Percentiles rank a stretch among this genome's conserved stretches.
phyloP scores from a whole-genome alignment of 2,329 filamentous ascomycete species.

The Colletotrichum sp. region DNA sequence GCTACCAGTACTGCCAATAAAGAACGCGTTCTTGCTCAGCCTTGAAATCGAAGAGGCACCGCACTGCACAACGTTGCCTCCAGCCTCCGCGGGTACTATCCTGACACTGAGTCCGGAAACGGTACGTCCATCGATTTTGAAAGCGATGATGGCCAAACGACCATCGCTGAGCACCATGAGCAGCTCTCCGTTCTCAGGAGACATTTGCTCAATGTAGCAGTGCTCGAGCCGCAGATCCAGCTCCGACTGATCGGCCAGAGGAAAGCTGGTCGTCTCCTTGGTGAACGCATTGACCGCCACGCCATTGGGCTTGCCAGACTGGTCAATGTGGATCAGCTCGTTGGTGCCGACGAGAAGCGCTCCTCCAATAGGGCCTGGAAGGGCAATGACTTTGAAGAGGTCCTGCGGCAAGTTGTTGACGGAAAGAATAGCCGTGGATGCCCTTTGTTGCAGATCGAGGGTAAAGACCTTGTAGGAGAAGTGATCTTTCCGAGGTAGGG shows the following conservation, averaged over 20 bases:
- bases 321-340: slow-evolving; percentile 93
- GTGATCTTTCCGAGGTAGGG: slow-evolving; percentile 83
- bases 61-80: slow-evolving; percentile 66
- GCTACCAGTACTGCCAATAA: slow-evolving; percentile 83
- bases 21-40: slow-evolving; percentile 73
- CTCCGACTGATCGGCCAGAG: slow-evolving; percentile 84
- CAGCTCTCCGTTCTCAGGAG: slow-evolving; percentile 79
- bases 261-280: slow-evolving; percentile 81
- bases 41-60: slow-evolving; percentile 72
- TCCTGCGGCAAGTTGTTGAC: slow-evolving; percentile 87
- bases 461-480: slow-evolving; percentile 95
- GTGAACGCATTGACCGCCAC: slow-evolving; percentile 93
- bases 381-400: slow-evolving; percentile 79
- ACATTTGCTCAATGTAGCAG: slow-evolving; percentile 78
- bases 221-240: slow-evolving; percentile 82
- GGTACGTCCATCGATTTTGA: slow-evolving; percentile 87
- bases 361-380: slow-evolving; percentile 87
- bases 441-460: slow-evolving; percentile 88
- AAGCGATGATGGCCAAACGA: slow-evolving; percentile 75
- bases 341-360: slow-evolving; percentile 87
- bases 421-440: slow-evolving; percentile 90
- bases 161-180: slow-evolving; percentile 83
- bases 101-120: slow-evolving; percentile 86
- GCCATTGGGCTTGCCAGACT: slow-evolving; percentile 91
- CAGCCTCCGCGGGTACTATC: slow-evolving; percentile 65